Base-by-base conservation (phyloP, 2,329 filamentous ascomycete species). In the Fusarium sp. region DNA sequence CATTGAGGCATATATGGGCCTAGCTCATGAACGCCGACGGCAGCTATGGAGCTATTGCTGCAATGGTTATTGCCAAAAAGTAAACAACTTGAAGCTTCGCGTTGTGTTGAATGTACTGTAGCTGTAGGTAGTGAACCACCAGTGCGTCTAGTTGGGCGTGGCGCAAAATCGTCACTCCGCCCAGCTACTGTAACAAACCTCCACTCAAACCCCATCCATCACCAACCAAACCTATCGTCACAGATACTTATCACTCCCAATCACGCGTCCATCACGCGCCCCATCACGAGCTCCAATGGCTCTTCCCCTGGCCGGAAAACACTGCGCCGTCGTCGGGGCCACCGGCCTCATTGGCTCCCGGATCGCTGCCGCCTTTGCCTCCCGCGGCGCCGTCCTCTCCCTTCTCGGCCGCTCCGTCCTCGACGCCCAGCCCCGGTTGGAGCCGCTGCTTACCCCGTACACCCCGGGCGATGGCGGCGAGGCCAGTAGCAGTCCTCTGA, bases 341-440 rank as follows among this genome's bases (percentile, higher is more conserved):
- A 90, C 89, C 44, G 88, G 90, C 18, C 88, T 89, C 58, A 93
- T 93, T 71, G 91, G 91, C 46, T 82, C 84, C 42, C 86, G 87
- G 56, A 90, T 93, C 59, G 90, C 91, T 9, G 78, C 81, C 36
- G 83, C 86, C n/a, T 91, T 93, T 74, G 87, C 90, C 18, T 75
- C 77, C 57, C 84, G 89, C 63, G 90, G 89, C 31, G 89, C 85
- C 38, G 78, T 80, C 25, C 85, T 87, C 67, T 85, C 89, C 14
- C 82, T 93, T 9, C 82, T 92, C 18, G 89, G 88, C 46, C 86
- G 90, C 65, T 83, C 84, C 51, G 76, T 80, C 38, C 70, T 81
- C 16, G 79, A 81, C n/a, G 81, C 88, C 23, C 71, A 78, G 23
- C 82, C 84, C 10, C 74, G 79, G 20, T 72, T 79, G 14, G 78